phyloP scores from a whole-genome alignment of 208 protist genomes.

The Crithidia bombi region DNA sequence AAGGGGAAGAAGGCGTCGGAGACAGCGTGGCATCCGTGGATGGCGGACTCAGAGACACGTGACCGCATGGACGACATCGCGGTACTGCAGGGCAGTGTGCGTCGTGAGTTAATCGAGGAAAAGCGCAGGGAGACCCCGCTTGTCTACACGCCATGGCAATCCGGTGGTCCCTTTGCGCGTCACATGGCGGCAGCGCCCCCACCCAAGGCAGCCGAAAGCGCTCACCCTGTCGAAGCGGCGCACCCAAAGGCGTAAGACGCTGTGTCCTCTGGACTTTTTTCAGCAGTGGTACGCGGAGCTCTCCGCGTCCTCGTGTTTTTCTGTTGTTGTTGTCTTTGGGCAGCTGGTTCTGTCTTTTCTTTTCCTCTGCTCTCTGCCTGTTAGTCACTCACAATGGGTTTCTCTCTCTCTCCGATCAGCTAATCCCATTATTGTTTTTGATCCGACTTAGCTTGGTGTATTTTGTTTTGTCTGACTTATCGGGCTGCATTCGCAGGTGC shows the following conservation, averaged over 20 bases:
- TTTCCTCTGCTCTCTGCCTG: background rate
- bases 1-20: slow-evolving; percentile 30
- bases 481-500: too few relatives aligned
- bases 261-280: background rate
- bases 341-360: background rate
- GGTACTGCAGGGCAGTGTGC: slow-evolving; percentile 77
- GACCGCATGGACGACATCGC: slow-evolving; percentile 83
- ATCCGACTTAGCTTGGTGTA: background rate
- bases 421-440: too few relatives aligned
- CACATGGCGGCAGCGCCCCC: slow-evolving; percentile 27
- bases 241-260: background rate
- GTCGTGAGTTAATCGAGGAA: slow-evolving; percentile 63
- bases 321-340: background rate
- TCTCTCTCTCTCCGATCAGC: too few relatives aligned
- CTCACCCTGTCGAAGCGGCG: background rate
- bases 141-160: slow-evolving; percentile 83
- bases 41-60: slow-evolving; percentile 60
- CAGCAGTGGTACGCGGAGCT: too few relatives aligned
- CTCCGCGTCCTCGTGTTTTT: too few relatives aligned
- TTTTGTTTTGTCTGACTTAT: too few relatives aligned
- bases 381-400: background rate
- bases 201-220: background rate
- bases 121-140: slow-evolving; percentile 57
- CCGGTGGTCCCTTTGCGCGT: slow-evolving; percentile 75
- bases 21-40: slow-evolving; percentile 80